phyloP scores from a whole-genome alignment of 306 rosid species.

The Castanopsis chinensis region DNA sequence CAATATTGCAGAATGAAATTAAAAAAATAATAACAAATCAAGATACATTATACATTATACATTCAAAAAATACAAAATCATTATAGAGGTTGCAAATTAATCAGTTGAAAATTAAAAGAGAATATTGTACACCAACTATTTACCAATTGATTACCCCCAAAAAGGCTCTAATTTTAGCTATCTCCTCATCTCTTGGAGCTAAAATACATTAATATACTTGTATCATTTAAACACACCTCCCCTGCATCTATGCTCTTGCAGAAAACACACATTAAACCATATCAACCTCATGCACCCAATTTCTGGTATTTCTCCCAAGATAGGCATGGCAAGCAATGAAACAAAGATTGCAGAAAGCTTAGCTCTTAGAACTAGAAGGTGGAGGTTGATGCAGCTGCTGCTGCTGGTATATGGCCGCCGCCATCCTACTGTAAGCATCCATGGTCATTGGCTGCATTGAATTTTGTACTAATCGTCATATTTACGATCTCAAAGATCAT shows the following conservation, averaged over 20 bases:
- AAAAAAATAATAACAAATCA: too few relatives aligned
- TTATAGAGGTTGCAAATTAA: background rate
- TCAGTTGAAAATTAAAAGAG: background rate
- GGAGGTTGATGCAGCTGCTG: constrained; percentile 75
- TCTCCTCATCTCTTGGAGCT: background rate
- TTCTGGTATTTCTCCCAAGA: background rate
- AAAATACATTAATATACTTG: background rate
- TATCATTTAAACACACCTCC: background rate
- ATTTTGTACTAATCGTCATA: background rate
- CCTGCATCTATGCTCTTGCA: background rate
- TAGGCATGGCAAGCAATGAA: background rate
- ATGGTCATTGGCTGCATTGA: constrained; percentile 68
- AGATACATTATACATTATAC: too few relatives aligned
- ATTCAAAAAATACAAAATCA: too few relatives aligned
- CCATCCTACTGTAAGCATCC: constrained; percentile 76
- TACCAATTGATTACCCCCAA: background rate
- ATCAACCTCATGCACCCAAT: background rate
- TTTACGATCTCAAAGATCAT: background rate
- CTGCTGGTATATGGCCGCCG: constrained; percentile 78
- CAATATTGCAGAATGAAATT: too few relatives aligned
- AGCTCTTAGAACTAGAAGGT: constrained; percentile 56
- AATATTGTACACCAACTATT: background rate
- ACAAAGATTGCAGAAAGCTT: constrained; percentile 1
- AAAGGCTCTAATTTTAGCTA: background rate
- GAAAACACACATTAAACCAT: too few relatives aligned